Evolutionary conservation across 208 protist genomes (phyloP).

Genomic region (Crithidia sp.): DNA sequence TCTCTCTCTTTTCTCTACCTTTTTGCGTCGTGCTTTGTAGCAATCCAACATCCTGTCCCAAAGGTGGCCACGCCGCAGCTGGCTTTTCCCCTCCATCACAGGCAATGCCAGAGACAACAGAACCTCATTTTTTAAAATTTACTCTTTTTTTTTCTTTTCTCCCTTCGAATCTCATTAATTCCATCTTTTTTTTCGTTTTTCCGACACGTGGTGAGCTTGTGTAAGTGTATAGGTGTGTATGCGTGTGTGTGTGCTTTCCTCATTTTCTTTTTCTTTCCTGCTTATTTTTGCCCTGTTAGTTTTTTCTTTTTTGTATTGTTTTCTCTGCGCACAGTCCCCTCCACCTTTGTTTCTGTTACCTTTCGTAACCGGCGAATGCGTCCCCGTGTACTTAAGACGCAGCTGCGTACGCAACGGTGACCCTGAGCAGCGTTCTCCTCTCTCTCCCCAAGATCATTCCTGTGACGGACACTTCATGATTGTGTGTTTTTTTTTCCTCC

Average conservation of each 20-base stretch:
- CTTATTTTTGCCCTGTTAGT: not conserved
- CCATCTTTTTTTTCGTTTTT: not conserved
- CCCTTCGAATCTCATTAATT: not conserved
- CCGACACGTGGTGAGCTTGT: no score
- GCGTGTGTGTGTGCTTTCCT: conserved; percentile 17
- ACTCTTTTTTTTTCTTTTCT: not conserved
- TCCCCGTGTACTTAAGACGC: no score
- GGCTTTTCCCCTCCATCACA: no score
- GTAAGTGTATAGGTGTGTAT: not conserved
- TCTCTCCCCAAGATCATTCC: no score
- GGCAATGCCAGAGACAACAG: not conserved
- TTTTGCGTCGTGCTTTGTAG: no score
- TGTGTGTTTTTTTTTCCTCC: no score
- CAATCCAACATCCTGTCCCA: no score
- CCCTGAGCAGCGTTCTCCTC: no score
- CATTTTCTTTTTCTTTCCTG: not conserved
- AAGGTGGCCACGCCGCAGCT: no score
- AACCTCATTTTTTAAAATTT: not conserved
- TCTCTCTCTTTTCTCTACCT: no score
- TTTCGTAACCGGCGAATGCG: not conserved
- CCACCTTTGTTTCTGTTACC: not conserved
- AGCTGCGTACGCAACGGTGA: no score
- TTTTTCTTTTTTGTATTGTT: not conserved
- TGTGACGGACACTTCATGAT: no score
- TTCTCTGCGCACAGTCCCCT: not conserved